These are phyloP conservation scores for Xylariaceae sp. DNA, from an alignment of 2,329 filamentous ascomycete species.

Conservation along the genomic window DNA sequence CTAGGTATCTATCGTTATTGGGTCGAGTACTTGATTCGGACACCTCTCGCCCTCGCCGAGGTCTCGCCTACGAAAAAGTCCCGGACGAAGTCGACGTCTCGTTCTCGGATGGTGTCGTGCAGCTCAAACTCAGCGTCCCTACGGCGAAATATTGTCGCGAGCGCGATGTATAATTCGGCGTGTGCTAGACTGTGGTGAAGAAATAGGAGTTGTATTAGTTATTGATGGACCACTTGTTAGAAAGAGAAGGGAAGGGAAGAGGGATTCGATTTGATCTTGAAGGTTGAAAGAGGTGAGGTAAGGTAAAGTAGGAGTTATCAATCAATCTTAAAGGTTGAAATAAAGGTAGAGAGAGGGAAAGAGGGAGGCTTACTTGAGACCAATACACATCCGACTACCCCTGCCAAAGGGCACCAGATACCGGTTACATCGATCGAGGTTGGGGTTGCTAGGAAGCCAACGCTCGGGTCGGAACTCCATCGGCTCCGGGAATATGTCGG, in stretches of 20 bases:
- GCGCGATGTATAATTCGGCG: conserved; percentile 28
- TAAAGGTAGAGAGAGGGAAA: no score
- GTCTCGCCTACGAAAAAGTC: conserved; percentile 32
- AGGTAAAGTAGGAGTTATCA: no score
- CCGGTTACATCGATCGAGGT: conserved; percentile 25
- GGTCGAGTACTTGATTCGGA: conserved; percentile 21
- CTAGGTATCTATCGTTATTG: no score
- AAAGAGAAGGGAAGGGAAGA: no score
- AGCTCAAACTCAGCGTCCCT: conserved; percentile 25
- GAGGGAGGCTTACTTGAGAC: conserved; percentile 32
- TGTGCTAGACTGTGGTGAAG: conserved; percentile 26
- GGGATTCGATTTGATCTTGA: neutral
- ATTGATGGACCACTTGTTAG: no score
- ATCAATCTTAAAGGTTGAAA: no score
- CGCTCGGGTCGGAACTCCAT: conserved; percentile 27
- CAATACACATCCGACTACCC: conserved; percentile 28
- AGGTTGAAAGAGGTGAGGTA: neutral
- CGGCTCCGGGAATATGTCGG: conserved; percentile 24
- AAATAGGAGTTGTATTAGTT: no score
- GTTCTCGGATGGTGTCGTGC: conserved; percentile 22
- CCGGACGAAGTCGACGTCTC: conserved; percentile 29
- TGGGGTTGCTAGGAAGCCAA: conserved; percentile 28
- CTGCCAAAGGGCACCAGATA: conserved; percentile 23
- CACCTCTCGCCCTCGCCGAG: conserved; percentile 18
- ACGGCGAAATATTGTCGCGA: conserved; percentile 22